These are phyloP conservation scores for Camelina laxa DNA, from an alignment of 345 rosid genomes.

Conservation along the genomic window DNA sequence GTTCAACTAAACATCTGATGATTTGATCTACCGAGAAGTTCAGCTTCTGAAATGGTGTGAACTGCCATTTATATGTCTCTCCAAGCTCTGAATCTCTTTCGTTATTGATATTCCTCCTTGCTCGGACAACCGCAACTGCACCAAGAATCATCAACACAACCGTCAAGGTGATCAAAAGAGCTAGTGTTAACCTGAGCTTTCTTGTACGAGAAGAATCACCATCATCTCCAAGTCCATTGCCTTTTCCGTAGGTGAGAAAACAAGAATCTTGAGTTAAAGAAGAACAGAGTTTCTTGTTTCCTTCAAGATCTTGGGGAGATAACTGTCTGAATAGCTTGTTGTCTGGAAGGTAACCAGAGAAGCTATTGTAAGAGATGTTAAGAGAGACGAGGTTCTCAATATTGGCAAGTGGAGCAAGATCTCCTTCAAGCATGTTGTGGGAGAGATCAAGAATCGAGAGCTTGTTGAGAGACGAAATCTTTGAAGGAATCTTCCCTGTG, in stretches of 20 bases:
- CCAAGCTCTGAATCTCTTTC: slow-evolving; percentile 82
- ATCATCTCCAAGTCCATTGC: slow-evolving; percentile 43
- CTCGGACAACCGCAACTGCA: slow-evolving; percentile 63
- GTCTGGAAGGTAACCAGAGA: slow-evolving; percentile 90
- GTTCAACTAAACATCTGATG: slow-evolving; percentile 75
- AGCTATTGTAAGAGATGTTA: slow-evolving; percentile 79
- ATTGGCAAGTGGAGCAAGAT: slow-evolving; percentile 57
- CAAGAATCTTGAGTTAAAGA: slow-evolving; percentile 63
- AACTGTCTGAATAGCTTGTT: slow-evolving; percentile 78
- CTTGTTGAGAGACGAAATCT: slow-evolving; percentile 76
- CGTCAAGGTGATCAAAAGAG: slow-evolving; percentile 68
- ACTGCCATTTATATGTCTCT: slow-evolving; percentile 92
- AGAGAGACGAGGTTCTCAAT: slow-evolving; percentile 85
- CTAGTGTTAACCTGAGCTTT: slow-evolving; percentile 76
- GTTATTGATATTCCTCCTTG: slow-evolving; percentile 52
- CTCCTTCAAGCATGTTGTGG: slow-evolving; percentile 77
- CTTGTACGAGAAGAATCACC: slow-evolving; percentile 50
- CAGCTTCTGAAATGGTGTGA: slow-evolving; percentile 95
- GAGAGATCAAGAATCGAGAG: slow-evolving; percentile 84
- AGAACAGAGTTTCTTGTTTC: slow-evolving; percentile 75
- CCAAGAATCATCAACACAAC: slow-evolving; percentile 78
- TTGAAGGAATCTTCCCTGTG: slow-evolving; percentile 73
- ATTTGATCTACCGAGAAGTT: slow-evolving; percentile 86
- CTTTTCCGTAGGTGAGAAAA: slow-evolving; percentile 51
- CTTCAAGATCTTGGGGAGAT: slow-evolving; percentile 56